phyloP scores from a whole-genome alignment of 1,284 basidiomycete species.

The Ganoderma leucocontextum region DNA sequence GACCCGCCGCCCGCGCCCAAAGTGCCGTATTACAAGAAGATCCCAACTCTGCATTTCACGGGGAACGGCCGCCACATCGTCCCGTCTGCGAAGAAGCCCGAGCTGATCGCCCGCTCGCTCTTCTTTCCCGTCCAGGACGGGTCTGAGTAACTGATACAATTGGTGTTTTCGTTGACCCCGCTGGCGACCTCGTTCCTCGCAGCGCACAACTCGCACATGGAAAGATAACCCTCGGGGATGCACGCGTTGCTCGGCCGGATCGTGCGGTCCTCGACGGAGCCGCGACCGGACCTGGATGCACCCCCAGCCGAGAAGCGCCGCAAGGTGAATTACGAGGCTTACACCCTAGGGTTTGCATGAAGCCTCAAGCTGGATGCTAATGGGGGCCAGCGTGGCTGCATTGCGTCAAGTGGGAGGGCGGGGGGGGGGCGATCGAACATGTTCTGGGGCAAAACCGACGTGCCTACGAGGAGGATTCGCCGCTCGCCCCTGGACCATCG shows the following conservation, averaged over 20 bases:
- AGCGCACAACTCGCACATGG: conserved; percentile 8
- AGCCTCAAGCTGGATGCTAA: conserved; percentile 1
- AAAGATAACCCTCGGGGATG: conserved; percentile 15
- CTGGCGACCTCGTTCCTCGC: conserved; percentile 15
- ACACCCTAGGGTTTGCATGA: conserved; percentile 20
- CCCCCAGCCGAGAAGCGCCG: conserved; percentile 16
- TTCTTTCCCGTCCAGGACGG: conserved; percentile 21
- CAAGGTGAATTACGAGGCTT: conserved; percentile 17
- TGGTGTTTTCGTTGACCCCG: neutral
- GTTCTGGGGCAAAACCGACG: neutral
- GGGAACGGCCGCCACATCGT: conserved; percentile 22
- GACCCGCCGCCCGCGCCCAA: neutral
- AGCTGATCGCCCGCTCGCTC: conserved; percentile 16
- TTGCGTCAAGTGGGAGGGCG: neutral
- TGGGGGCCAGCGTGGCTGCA: conserved; percentile 3
- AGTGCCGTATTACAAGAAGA: conserved; percentile 19
- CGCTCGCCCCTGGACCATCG: neutral
- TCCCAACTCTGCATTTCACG: conserved; percentile 16
- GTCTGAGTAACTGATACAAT: neutral
- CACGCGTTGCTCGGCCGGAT: conserved; percentile 25
- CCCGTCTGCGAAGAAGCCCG: conserved; percentile 15
- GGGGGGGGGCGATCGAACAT: neutral
- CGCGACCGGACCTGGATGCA: conserved; percentile 7
- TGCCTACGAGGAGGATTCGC: neutral
- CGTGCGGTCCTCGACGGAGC: conserved; percentile 23